Conservation (phyloP, 495 filamentous ascomycete genomes). For the Trichoderma virens region DNA sequence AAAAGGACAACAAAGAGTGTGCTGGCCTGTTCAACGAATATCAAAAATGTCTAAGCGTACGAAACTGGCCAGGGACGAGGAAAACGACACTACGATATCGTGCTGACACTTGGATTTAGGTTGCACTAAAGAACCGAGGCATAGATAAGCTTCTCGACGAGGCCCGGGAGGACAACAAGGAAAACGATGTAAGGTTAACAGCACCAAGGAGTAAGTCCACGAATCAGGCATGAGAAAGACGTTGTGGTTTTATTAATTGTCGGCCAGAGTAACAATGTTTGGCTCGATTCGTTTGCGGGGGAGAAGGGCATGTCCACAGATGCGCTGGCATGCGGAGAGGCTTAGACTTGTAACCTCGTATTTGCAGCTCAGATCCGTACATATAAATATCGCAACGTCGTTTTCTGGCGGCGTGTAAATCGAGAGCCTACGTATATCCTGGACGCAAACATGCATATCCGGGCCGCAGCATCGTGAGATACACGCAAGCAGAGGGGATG, state of each 20-base stretch:
- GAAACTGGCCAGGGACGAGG: conserved; percentile 18
- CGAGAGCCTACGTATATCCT: neutral
- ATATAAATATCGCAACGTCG: conserved; percentile 5
- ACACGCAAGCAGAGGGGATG: neutral
- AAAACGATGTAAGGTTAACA: conserved; percentile 69
- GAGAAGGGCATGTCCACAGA: neutral
- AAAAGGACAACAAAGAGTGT: conserved; percentile 67
- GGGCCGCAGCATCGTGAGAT: neutral
- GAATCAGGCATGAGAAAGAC: neutral
- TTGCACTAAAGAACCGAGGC: conserved; percentile 71
- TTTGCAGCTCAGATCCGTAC: neutral
- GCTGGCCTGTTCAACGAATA: conserved; percentile 78
- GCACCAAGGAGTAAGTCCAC: conserved; percentile 20
- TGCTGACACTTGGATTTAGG: conserved; percentile 36
- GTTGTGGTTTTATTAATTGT: conserved; percentile 10
- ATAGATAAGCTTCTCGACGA: conserved; percentile 84
- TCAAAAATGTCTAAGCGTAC: conserved; percentile 69
- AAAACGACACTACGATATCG: neutral
- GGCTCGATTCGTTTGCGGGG: neutral
- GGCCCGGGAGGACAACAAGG: conserved; percentile 70
- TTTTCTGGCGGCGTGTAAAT: neutral
- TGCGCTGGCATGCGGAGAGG: neutral
- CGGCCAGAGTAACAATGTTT: neutral
- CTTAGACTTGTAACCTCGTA: conserved; percentile 4
- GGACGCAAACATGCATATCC: neutral